Conservation (phyloP, 2,329 filamentous ascomycete genomes). For the Claviceps pusilla region DNA sequence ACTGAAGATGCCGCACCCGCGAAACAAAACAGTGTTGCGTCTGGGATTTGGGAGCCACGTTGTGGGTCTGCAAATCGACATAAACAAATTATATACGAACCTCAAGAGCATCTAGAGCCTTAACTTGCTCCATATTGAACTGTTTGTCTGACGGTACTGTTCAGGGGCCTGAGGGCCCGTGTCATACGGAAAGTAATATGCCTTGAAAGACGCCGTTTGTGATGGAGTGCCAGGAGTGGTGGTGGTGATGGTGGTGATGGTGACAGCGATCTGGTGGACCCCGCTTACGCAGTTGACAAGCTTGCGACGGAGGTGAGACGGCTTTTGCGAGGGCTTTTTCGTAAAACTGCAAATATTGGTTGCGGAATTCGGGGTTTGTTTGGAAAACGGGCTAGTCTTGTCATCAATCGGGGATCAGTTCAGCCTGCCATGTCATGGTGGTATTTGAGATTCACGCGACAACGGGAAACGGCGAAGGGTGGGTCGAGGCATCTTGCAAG, state of each 20-base stretch:
- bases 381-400: neutral
- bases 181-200: neutral
- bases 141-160: slow-evolving; percentile 2
- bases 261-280: neutral
- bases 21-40: neutral
- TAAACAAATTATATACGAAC: slow-evolving; percentile 19
- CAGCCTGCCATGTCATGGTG: neutral
- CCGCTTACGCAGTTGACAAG: neutral
- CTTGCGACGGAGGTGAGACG: neutral
- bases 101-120: slow-evolving; percentile 49
- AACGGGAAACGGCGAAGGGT: neutral
- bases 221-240: neutral
- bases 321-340: neutral
- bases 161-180: slow-evolving; percentile 2
- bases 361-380: neutral
- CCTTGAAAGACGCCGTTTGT: neutral
- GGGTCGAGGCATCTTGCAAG: neutral
- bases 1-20: neutral
- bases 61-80: neutral
- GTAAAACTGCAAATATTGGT: neutral
- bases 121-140: slow-evolving; percentile 55
- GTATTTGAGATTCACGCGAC: neutral
- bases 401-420: neutral
- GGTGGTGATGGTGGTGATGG: neutral
- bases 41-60: neutral